Evolutionary conservation across 805 yeast species (phyloP).

Genomic region (Candida michaelii): DNA sequence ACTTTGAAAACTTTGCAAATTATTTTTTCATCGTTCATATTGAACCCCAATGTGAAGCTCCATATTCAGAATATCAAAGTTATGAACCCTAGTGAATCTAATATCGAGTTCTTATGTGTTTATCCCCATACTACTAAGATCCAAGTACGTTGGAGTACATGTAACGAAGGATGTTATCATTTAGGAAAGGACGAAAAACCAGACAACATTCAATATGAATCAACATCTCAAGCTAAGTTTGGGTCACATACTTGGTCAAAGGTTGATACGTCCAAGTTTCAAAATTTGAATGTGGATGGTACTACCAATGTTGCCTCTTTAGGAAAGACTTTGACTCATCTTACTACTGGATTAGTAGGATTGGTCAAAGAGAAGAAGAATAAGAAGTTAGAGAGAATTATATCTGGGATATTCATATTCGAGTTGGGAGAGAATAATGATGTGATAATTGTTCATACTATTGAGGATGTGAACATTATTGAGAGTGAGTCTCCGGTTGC

Average conservation of each 20-base stretch:
- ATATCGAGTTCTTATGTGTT: constrained; percentile 29
- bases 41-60: constrained; percentile 51
- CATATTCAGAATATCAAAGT: constrained; percentile 49
- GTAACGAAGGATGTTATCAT: constrained; percentile 52
- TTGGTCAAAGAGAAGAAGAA: constrained; percentile 23
- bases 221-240: constrained; percentile 39
- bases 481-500: constrained; percentile 37
- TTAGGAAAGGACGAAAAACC: constrained; percentile 21
- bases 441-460: constrained; percentile 58
- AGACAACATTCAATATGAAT: constrained; percentile 14
- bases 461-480: constrained; percentile 63
- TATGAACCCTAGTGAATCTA: constrained; percentile 11
- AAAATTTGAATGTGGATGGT: constrained; percentile 4
- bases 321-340: constrained; percentile 24
- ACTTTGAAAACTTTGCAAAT: constrained; percentile 57
- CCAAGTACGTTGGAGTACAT: constrained; percentile 57
- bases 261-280: constrained; percentile 24
- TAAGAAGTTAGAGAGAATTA: constrained; percentile 38
- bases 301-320: constrained; percentile 10
- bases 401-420: constrained; percentile 61
- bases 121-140: constrained; percentile 49
- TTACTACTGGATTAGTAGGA: constrained; percentile 35
- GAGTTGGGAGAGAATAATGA: constrained; percentile 60
- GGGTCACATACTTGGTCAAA: constrained; percentile 44
- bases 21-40: constrained; percentile 52